These are phyloP conservation scores for Marasmius tenuissimus DNA, from an alignment of 1,284 basidiomycete genomes.

Conservation along the genomic window DNA sequence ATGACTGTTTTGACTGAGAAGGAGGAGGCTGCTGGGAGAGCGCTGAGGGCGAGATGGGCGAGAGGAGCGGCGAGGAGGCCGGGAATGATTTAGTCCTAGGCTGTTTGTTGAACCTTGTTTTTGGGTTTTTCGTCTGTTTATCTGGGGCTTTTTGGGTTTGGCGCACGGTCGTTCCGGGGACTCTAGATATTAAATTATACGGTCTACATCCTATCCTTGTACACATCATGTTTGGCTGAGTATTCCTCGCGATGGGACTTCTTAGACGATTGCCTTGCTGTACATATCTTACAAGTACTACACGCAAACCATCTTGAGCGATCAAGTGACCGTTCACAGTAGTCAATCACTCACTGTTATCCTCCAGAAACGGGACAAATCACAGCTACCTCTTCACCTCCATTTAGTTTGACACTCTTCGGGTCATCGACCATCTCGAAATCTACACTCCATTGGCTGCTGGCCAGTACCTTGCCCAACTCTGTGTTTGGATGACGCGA, in stretches of 20 bases:
- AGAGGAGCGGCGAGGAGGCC: background rate
- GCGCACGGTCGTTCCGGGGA: background rate
- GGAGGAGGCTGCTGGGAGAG: slow-evolving; percentile 12
- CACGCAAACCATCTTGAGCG: background rate
- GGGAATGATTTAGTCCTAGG: background rate
- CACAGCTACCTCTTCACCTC: slow-evolving; percentile 78
- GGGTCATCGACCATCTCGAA: slow-evolving; percentile 76
- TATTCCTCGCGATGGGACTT: too few relatives aligned
- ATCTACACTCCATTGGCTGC: slow-evolving; percentile 76
- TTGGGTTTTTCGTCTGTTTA: background rate
- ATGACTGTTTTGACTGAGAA: slow-evolving; percentile 10
- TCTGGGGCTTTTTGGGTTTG: background rate
- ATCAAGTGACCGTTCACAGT: background rate
- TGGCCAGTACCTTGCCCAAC: slow-evolving; percentile 52
- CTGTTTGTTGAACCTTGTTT: background rate
- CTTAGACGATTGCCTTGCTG: too few relatives aligned
- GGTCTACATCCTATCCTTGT: background rate
- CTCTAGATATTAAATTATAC: background rate
- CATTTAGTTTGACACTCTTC: slow-evolving; percentile 47
- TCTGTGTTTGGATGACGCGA: slow-evolving; percentile 50
- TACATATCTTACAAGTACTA: too few relatives aligned
- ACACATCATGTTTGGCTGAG: too few relatives aligned
- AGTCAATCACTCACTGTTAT: slow-evolving; percentile 25
- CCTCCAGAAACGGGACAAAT: slow-evolving; percentile 85
- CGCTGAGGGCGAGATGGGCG: slow-evolving; percentile 9